phyloP scores from a whole-genome alignment of 176 grass and related monocot species.

The Alopecurus myosuroides region DNA sequence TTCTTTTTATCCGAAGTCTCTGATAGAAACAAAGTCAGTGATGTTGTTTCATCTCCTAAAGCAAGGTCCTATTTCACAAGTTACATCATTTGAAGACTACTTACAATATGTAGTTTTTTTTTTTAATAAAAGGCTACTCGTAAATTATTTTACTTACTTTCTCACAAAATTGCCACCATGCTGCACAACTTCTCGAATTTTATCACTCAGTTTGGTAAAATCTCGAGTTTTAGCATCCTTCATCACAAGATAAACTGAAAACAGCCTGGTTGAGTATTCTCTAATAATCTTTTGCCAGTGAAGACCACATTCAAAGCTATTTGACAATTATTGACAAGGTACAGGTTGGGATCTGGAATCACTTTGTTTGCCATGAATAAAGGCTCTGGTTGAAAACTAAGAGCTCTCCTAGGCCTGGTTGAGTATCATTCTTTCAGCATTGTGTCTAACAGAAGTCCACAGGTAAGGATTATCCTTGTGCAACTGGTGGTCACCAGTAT shows the following conservation, averaged over 20 bases:
- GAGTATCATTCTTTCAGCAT: neutral
- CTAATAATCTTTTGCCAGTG: neutral
- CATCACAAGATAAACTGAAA: slow-evolving; percentile 1
- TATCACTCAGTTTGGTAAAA: neutral
- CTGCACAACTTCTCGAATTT: neutral
- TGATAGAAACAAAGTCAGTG: neutral
- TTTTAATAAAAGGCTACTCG: neutral
- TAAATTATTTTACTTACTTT: neutral
- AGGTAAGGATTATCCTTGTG: neutral
- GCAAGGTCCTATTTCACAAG: neutral
- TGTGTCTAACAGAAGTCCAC: neutral
- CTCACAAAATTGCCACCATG: neutral
- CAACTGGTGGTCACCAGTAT: neutral
- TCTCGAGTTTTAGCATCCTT: neutral
- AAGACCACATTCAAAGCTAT: slow-evolving; percentile 1
- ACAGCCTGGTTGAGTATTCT: neutral
- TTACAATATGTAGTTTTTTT: neutral
- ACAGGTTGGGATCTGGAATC: neutral
- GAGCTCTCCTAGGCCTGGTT: neutral
- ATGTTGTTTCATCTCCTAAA: neutral
- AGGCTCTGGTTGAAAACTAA: neutral
- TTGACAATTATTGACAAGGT: neutral
- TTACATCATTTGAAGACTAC: neutral
- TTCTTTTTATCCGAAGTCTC: slow-evolving; percentile 9
- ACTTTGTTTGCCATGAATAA: neutral